phyloP scores from a whole-genome alignment of 306 rosid genomes.

The Glycine tomentella region DNA sequence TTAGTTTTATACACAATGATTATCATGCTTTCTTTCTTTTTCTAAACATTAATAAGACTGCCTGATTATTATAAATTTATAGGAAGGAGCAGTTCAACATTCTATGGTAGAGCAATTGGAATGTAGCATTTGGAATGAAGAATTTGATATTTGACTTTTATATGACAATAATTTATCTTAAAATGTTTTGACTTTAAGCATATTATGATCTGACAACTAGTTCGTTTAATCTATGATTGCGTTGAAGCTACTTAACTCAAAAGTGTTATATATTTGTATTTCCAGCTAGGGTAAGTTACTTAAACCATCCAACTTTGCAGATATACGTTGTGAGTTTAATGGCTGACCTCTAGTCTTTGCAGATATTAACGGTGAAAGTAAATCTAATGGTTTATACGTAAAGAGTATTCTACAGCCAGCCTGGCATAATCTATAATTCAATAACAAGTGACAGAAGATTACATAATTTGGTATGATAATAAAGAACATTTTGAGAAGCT shows the following conservation, averaged over 20 bases:
- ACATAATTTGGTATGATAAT: too few relatives aligned
- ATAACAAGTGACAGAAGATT: too few relatives aligned
- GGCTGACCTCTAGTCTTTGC: too few relatives aligned
- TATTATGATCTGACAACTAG: not conserved
- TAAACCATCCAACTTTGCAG: not conserved
- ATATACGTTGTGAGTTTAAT: too few relatives aligned
- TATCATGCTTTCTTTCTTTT: not conserved
- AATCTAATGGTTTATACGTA: too few relatives aligned
- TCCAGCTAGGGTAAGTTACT: not conserved
- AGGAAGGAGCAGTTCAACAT: slow-evolving; percentile 20
- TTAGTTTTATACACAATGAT: not conserved
- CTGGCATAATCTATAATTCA: too few relatives aligned
- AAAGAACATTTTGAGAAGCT: not conserved
- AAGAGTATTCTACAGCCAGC: too few relatives aligned
- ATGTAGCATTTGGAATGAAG: slow-evolving; percentile 1
- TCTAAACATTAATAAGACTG: not conserved
- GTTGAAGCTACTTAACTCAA: not conserved
- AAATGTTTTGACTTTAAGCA: slow-evolving; percentile 7
- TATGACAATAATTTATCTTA: not conserved
- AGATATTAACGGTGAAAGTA: too few relatives aligned
- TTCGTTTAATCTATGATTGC: not conserved
- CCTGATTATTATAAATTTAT: slow-evolving; percentile 1
- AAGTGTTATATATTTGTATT: not conserved
- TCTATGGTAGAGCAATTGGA: slow-evolving; percentile 1
- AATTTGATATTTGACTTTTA: not conserved